Base-by-base conservation (phyloP, 257 asterid genomes). In the Mitragyna speciosa region DNA sequence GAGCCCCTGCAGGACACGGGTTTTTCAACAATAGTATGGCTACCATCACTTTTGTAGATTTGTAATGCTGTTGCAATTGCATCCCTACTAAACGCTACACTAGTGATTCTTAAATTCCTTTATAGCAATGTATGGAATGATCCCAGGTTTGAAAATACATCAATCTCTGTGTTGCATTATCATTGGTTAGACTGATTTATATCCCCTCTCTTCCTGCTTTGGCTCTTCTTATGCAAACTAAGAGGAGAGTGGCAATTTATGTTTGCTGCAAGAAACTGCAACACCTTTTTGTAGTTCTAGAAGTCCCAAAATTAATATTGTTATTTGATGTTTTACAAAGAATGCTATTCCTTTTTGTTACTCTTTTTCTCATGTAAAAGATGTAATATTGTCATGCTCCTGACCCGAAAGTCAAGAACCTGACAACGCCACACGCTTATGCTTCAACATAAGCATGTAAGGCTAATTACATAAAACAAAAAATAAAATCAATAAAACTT, bases 71-170 rank as follows among this genome's bases (percentile, higher is more conserved):
- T 94, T 22, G 93, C 97, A 16, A 94, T 96, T 74, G 97, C 96
- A 43, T 88, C 94, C 81, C 85, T 96, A 31, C 93, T 94, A 30
- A 96, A 96, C 80, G 97, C 99, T 65, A 94, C 99, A 16, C 86
- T 96, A 83, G 96, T 96, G 72, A 90, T 92, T 76, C 99, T 98
- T 17, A 90, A 81, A 80, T 96, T 96, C 86, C 97, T 94, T 47
- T 94, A 92, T 74, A 96, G 99, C 94, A 96, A 91, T 64, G 99
- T 96, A 26, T 96, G 99, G 99, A 90, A 88, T 82, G 98, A 96
- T 83, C 95, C 97, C 39, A 96, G 99, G 99, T 92, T 47, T 36
- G 16, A 79, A 82, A 8, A 65, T 70, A 79, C 70, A 78, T 20
- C 31, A 19, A 68, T 31, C 67, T 28, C 1, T 67, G n/a, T 36